A percentile compares a stretch with the other conserved stretches of the same genome.
Evolutionary conservation across 257 asterid species (phyloP).

Genomic region (Echium plantagineum): DNA sequence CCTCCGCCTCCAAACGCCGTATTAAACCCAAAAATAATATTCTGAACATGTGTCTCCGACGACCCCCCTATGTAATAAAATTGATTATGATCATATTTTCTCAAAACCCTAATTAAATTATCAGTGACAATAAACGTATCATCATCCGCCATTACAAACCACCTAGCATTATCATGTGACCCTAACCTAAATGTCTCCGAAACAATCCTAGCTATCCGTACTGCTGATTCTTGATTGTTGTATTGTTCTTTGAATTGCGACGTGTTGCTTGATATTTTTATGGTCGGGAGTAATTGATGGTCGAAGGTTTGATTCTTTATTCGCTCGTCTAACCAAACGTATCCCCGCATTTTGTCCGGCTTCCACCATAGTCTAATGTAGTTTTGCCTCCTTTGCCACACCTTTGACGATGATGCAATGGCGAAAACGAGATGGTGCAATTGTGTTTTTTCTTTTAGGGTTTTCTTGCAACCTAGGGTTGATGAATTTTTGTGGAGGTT

Average conservation of each 20-base stretch:
- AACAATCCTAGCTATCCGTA: constrained; percentile 18
- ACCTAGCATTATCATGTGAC: constrained; percentile 19
- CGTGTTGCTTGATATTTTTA: constrained; percentile 22
- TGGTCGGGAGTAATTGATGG: constrained; percentile 9
- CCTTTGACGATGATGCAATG: constrained; percentile 25
- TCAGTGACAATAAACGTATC: constrained; percentile 32
- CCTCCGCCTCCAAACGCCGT: constrained; percentile 45
- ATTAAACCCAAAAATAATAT: constrained; percentile 20
- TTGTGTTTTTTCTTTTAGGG: constrained; percentile 10
- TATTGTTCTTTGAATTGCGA: constrained; percentile 17
- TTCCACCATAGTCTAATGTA: constrained; percentile 34
- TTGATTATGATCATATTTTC: constrained; percentile 27
- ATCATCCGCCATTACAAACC: constrained; percentile 38
- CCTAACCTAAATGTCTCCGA: constrained; percentile 24
- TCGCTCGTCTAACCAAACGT: constrained; percentile 26
- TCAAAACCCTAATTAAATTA: constrained; percentile 26
- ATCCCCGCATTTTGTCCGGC: constrained; percentile 22
- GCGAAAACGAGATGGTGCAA: constrained; percentile 34
- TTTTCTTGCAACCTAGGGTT: neutral
- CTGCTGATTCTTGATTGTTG: constrained; percentile 15
- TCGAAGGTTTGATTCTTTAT: neutral
- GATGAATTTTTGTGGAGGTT: too few species aligned
- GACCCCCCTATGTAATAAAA: constrained; percentile 27
- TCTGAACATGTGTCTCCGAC: constrained; percentile 32
- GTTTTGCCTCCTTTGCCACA: constrained; percentile 23